These are phyloP conservation scores for Lipomyces japonicus DNA, from an alignment of 805 yeast species.

Conservation along the genomic window DNA sequence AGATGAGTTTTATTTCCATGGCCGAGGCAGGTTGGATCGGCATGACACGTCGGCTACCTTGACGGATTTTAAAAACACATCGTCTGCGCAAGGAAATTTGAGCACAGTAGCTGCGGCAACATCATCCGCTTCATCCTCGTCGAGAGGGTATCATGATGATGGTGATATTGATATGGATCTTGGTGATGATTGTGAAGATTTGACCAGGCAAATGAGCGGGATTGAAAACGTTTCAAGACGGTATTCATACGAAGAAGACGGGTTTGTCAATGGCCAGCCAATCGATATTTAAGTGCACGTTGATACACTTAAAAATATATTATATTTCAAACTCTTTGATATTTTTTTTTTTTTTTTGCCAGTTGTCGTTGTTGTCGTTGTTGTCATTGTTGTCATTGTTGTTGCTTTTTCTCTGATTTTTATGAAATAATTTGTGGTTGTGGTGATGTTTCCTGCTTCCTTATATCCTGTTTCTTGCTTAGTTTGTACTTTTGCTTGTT, in stretches of 20 bases:
- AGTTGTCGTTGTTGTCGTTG: not conserved
- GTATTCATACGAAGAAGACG: conserved; percentile 68
- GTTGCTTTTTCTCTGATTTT: no score
- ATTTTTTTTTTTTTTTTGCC: not conserved
- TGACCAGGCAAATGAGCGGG: conserved; percentile 28
- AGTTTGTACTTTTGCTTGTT: not conserved
- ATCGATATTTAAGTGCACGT: conserved; percentile 59
- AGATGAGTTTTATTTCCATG: conserved; percentile 20
- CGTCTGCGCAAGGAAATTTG: not conserved
- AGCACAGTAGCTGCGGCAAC: not conserved
- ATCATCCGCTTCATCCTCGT: not conserved
- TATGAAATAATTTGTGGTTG: no score
- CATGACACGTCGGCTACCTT: conserved; percentile 7
- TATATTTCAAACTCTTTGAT: not conserved
- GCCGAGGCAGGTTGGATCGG: conserved; percentile 2
- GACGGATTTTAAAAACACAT: not conserved
- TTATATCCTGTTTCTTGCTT: not conserved
- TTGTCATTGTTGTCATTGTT: not conserved
- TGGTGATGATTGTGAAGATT: conserved; percentile 46
- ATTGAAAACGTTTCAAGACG: conserved; percentile 41
- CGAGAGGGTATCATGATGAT: conserved; percentile 46
- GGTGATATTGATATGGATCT: conserved; percentile 69
- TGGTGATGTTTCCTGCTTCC: no score
- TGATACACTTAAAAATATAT: conserved; percentile 3
- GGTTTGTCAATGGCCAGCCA: conserved; percentile 77